Base-by-base conservation (phyloP, 2,329 filamentous ascomycete genomes). In the Cercospora sp. region DNA sequence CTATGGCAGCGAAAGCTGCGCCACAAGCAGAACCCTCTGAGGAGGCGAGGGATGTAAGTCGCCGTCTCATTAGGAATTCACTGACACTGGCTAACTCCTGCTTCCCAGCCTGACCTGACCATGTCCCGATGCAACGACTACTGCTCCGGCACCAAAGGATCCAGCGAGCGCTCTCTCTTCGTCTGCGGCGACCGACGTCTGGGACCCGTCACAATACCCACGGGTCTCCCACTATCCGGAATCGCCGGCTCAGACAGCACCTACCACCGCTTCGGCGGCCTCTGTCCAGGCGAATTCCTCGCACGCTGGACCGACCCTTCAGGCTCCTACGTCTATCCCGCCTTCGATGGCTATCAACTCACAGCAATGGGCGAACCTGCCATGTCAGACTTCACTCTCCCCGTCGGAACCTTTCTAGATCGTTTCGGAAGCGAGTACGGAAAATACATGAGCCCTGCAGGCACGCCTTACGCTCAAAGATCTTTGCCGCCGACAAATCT, bases 371-470 rank as follows among this genome's bases (percentile, higher is more conserved):
- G 66, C 9, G 18, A 64, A 21, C 51, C 61, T 2, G 66, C 51
- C n/a, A 61, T 67, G 16, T 55, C 40, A 9, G 63, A 63, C 21
- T 26, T 67, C 37, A 53, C 61, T 12, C 53, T 67, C 16, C 24
- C 61, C 3, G 40, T 67, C 26, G 66, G 66, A 3, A 67, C 66
- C 10, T 60, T 64, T 3, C 53, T 67, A 8, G 66, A 67, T 59
- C 60, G 66, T n/a, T 67, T 67, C 28, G 66, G 66, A 7, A 67
- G 66, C 28, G 61, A 67, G 13, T 67, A 60, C 10, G 66, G 66
- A n/a, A 21, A 26, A 10, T 67, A 67, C 28, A 64, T 60, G 53
- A 60, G 51, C 10, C 66, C 66, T 6, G 66, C 66, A 13, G 66
- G 66, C 2, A 13, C 45, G 49, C 51, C 66, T 10, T 65, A 65